Evolutionary conservation across 345 rosid species (phyloP).

Genomic region (Litchi chinensis): DNA sequence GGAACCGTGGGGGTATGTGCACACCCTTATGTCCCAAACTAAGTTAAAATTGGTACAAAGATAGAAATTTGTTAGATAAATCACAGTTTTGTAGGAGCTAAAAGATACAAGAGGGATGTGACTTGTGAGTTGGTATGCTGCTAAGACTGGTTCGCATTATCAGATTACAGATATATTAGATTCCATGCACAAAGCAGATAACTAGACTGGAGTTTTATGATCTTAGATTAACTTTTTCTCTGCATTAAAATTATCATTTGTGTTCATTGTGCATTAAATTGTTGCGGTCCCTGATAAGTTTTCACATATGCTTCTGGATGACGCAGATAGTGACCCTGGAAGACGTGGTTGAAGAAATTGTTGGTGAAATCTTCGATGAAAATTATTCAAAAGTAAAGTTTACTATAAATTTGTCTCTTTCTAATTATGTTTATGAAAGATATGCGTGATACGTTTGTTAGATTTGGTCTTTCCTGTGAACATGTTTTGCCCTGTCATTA

Average conservation of each 20-base stretch:
- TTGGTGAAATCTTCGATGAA: constrained; percentile 97
- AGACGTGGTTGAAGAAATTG: constrained; percentile 98
- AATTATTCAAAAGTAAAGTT: constrained; percentile 86
- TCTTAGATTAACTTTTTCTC: background rate
- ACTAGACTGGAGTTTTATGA: background rate
- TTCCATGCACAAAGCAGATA: background rate
- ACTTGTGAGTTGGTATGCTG: background rate
- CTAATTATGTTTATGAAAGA: background rate
- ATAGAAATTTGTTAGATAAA: background rate
- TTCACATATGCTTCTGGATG: constrained; percentile 22
- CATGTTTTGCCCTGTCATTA: background rate
- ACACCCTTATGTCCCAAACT: constrained; percentile 2
- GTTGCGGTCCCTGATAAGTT: background rate
- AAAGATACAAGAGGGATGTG: background rate
- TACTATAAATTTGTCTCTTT: background rate
- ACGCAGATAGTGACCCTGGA: constrained; percentile 90
- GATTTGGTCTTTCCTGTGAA: background rate
- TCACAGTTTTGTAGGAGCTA: background rate
- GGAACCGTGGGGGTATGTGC: constrained; percentile 96
- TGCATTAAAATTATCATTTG: background rate
- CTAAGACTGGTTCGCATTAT: background rate
- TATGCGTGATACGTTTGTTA: background rate
- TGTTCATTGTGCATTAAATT: background rate
- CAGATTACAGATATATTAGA: background rate
- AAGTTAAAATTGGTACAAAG: background rate